Base-by-base conservation (phyloP, 768 basidiomycete genomes). In the Leccinum fibrillosum region DNA sequence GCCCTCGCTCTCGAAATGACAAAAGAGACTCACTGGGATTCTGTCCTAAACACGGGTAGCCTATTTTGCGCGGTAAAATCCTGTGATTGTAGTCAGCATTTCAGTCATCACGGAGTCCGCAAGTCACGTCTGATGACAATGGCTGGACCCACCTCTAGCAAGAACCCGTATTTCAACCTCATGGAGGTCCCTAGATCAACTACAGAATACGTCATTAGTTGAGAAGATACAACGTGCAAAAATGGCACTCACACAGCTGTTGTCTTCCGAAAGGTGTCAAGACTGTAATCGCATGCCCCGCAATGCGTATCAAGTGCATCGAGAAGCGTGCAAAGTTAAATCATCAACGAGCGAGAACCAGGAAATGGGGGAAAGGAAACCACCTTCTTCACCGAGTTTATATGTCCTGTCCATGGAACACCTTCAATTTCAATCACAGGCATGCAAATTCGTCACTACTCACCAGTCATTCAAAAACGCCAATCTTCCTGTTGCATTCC, bases 241-340 rank as follows among this genome's bases (percentile, higher is more conserved):
- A 52, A 28, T 19, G 49, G 5, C 9, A 75, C 86, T 57, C 57
- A 89, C 87, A 95, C 4, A 94, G 74, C 63, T 97, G 93, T 64
- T 90, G 85, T 50, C 94, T 78, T 49, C 94, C 93, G 60, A 95
- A 95, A 0, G 93, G 91, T n/a, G 93, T 94, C 58, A 95, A 75
- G 32, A 91, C 87, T 90, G 34, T 21, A 45, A 4, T 37, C 32
- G 8, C 6, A 1, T 34, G 25, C 28, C 4, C 17, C 19, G 35
- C 2, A 9, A 7, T n/a, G 21, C 19, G 8, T 26, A 19, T 26
- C 19, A 19, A 23, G 25, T 28, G 28, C 2, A 56, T 34, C 12
- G n/a, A 5, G 42, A 42, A 21, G n/a, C 4, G 12, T 21, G 11
- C 4, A 30, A 49, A 9, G 54, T 63, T 42, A 66, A 55, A 6